Base-by-base conservation (phyloP, 371 early-diverging fungal genomes). In the Blyttiomyces sp. region DNA sequence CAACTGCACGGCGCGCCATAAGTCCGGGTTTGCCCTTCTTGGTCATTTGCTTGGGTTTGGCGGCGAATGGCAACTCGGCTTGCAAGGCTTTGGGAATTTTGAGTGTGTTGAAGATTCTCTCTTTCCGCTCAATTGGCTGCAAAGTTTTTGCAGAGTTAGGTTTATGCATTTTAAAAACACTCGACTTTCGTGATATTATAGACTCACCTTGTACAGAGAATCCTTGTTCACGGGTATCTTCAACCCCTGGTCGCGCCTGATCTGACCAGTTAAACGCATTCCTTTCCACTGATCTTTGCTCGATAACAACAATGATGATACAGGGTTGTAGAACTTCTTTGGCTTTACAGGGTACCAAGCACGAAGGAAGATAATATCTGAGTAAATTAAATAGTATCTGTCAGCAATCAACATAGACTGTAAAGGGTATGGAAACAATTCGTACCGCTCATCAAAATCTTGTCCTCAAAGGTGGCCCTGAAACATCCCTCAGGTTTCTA, bases 391-490 rank as follows among this genome's bases (percentile, higher is more conserved):
- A 63, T 11, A 21, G 19, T 11, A 9, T 17, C 19, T 27, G 17
- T 42, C 34, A 28, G 16, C 26, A 43, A 5, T 39, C 44, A 58
- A 1, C 21, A 34, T 11, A 49, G 33, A 34, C 19, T 16, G 24
- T 16, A 4, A 36, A 33, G 13, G 45, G 17, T n/a, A 19, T 6
- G n/a, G 2, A 16, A 43, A 46, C 11, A 64, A 24, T 13, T 43
- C 59, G n/a, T 55, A 75, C 73, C 77, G 71, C 90, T 89, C 88
- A 90, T 90, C 68, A 94, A 71, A 30, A 99, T 81, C 75, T 92
- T 90, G 76, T 98, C 99, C 79, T 99, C 99, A 80, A 99, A 99
- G 3, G 97, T 94, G 7, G 98, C 99, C 66, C 99, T 89, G 88
- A 95, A 99, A 32, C 81, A 80, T n/a, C 99, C 99, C 31, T 88